phyloP scores from a whole-genome alignment of 306 rosid genomes.

The Acacia confusa region DNA sequence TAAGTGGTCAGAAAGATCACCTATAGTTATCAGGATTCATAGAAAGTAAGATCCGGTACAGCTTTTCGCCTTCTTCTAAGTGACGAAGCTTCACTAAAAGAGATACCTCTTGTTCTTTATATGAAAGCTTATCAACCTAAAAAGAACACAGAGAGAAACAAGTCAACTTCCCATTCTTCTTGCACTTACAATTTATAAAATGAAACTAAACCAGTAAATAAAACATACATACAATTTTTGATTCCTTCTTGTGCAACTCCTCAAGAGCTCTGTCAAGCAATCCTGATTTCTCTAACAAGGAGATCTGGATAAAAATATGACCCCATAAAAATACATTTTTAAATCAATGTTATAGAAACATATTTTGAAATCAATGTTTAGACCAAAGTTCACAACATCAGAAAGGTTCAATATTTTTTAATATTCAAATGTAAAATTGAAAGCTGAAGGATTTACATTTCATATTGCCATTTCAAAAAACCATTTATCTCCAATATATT shows the following conservation, averaged over 20 bases:
- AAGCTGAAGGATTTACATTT: slow-evolving; percentile 28
- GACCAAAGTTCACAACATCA: slow-evolving; percentile 4
- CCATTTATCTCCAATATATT: neutral
- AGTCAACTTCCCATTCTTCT: slow-evolving; percentile 30
- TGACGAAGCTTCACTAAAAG: slow-evolving; percentile 85
- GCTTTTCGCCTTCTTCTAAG: slow-evolving; percentile 66
- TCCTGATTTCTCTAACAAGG: slow-evolving; percentile 84
- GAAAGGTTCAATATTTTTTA: slow-evolving; percentile 15
- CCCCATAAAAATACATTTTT: slow-evolving; percentile 4
- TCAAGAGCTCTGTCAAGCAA: slow-evolving; percentile 77
- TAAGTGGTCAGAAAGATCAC: slow-evolving; percentile 41
- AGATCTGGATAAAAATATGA: slow-evolving; percentile 51
- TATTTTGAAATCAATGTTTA: neutral
- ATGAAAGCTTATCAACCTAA: slow-evolving; percentile 82
- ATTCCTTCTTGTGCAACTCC: slow-evolving; percentile 80
- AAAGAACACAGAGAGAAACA: slow-evolving; percentile 25
- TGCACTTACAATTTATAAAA: slow-evolving; percentile 16
- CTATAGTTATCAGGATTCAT: slow-evolving; percentile 95
- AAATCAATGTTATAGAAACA: slow-evolving; percentile 12
- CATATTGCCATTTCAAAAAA: neutral
- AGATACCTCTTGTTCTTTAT: slow-evolving; percentile 88
- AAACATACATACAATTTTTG: slow-evolving; percentile 67
- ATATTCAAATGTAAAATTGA: slow-evolving; percentile 22
- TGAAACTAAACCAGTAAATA: slow-evolving; percentile 26
- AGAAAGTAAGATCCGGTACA: slow-evolving; percentile 71